phyloP scores from a whole-genome alignment of 2,329 filamentous ascomycete species.

The Lachnellula arida region DNA sequence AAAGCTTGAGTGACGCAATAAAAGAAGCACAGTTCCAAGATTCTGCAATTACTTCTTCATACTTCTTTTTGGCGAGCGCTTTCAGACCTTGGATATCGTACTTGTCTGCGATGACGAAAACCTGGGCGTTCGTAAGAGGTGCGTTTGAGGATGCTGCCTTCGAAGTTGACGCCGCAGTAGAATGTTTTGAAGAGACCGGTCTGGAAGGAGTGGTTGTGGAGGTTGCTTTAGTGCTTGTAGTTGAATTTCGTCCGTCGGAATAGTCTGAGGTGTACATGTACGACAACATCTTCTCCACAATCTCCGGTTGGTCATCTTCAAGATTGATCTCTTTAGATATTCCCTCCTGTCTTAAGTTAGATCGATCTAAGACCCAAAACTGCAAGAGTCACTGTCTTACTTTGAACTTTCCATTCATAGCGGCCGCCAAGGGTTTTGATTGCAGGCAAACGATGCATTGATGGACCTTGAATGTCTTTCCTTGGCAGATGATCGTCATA shows the following conservation, averaged over 20 bases:
- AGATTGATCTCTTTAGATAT: constrained; percentile 3
- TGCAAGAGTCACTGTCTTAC: background rate
- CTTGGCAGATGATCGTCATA: constrained; percentile 16
- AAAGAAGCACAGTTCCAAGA: constrained; percentile 5
- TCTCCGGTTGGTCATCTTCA: constrained; percentile 8
- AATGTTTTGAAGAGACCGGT: no score
- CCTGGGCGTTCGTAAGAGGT: constrained; percentile 1
- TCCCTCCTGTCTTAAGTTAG: constrained; percentile 8
- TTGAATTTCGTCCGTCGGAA: no score
- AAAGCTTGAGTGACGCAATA: background rate
- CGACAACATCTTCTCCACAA: constrained; percentile 7
- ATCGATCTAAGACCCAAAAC: background rate
- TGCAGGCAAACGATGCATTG: constrained; percentile 17
- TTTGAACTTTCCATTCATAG: constrained; percentile 12
- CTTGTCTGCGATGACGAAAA: background rate
- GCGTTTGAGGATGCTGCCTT: no score
- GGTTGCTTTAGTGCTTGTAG: no score
- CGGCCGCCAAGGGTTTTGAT: constrained; percentile 16
- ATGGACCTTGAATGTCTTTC: constrained; percentile 17
- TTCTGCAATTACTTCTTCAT: background rate
- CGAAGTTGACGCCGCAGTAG: no score
- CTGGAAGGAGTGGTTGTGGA: no score
- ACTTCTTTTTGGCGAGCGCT: constrained; percentile 3
- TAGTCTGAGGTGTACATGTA: constrained; percentile 2
- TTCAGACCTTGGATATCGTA: constrained; percentile 8